phyloP scores from a whole-genome alignment of 129 eudicot genomes.

The Deinandra increscens region DNA sequence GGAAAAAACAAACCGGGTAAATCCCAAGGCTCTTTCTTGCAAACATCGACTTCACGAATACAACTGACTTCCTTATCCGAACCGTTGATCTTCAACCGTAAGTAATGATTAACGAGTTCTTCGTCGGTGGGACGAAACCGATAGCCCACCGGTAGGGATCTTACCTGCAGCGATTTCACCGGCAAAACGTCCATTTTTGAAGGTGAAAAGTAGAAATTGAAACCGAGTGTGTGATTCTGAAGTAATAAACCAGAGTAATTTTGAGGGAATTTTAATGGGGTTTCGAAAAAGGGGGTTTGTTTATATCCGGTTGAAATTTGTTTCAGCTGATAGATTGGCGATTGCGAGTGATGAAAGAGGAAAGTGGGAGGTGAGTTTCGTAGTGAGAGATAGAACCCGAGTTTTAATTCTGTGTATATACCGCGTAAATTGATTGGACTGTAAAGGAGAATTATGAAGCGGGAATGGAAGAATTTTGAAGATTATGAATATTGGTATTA shows the following conservation, averaged over 20 bases:
- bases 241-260: background rate
- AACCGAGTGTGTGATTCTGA: background rate
- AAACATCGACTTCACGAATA: slow-evolving; percentile 22
- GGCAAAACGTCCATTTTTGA: slow-evolving; percentile 2
- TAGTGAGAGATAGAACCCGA: background rate
- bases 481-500: too few species aligned
- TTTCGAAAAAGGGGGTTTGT: background rate
- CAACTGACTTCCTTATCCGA: slow-evolving; percentile 51
- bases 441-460: too few species aligned
- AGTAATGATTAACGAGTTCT: slow-evolving; percentile 76
- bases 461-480: too few species aligned
- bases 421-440: background rate
- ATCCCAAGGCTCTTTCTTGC: slow-evolving; percentile 19
- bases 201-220: background rate
- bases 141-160: slow-evolving; percentile 63
- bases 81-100: slow-evolving; percentile 71
- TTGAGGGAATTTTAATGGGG: background rate
- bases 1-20: background rate
- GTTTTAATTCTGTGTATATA: slow-evolving; percentile 13
- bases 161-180: slow-evolving; percentile 41
- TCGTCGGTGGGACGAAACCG: slow-evolving; percentile 91
- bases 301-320: background rate
- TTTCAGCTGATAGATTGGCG: background rate
- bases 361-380: slow-evolving; percentile 3
- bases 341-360: background rate